Evolutionary conservation across 345 rosid genomes (phyloP).

Genomic region (Physaria fendleri): DNA sequence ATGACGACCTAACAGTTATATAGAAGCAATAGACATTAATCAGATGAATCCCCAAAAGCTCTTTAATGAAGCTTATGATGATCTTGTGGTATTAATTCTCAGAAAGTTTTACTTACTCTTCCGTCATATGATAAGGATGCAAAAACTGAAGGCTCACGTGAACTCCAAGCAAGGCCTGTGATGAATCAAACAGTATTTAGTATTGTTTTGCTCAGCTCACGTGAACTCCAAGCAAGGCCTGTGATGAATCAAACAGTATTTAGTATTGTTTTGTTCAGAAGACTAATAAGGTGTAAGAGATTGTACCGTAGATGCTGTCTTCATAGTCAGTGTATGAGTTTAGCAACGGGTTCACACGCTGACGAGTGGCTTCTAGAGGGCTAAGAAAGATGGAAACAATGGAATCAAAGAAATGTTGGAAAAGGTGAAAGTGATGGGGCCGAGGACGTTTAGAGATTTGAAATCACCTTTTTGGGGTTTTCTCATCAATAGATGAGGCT

Average conservation of each 20-base stretch:
- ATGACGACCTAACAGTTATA: constrained; percentile 73
- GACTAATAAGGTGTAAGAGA: neutral
- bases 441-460: constrained; percentile 1
- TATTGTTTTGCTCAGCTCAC: too few species aligned
- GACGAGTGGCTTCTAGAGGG: constrained; percentile 32
- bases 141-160: constrained; percentile 80
- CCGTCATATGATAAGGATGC: constrained; percentile 93
- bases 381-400: constrained; percentile 23
- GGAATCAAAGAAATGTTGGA: constrained; percentile 2
- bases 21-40: neutral
- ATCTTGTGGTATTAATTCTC: too few species aligned
- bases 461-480: constrained; percentile 44
- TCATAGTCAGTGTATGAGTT: constrained; percentile 76
- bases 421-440: too few species aligned
- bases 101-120: constrained; percentile 50
- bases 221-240: constrained; percentile 93
- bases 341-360: constrained; percentile 40
- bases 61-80: neutral
- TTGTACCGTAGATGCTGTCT: constrained; percentile 80
- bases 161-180: constrained; percentile 89
- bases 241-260: constrained; percentile 3
- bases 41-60: neutral
- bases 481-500: constrained; percentile 37
- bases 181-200: neutral
- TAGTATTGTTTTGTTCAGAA: constrained; percentile 12